Percentiles rank a stretch among this genome's conserved stretches.
phyloP scores from a whole-genome alignment of 805 yeast species.

The Candida fluviatilis region DNA sequence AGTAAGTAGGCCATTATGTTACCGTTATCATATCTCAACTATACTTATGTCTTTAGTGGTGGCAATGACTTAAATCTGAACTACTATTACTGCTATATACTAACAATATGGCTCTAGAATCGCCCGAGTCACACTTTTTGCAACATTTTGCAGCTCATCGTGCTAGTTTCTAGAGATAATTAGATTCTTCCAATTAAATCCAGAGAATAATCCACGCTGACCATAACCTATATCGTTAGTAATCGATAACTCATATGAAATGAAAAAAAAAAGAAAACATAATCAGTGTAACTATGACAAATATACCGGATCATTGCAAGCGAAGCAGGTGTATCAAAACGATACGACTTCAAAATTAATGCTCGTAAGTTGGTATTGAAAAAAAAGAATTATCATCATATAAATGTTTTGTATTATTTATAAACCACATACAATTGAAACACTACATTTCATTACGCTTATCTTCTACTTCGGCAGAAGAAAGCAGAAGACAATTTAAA shows the following conservation, averaged over 20 bases:
- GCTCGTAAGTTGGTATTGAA: constrained; percentile 37
- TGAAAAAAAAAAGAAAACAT: constrained; percentile 1
- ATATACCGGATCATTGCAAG: constrained; percentile 60
- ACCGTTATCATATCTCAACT: no score
- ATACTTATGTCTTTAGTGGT: no score
- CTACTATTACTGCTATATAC: no score
- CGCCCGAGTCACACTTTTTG: no score
- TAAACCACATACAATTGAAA: neutral
- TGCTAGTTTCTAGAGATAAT: neutral
- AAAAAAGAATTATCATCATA: constrained; percentile 34
- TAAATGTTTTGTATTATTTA: constrained; percentile 4
- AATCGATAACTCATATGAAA: neutral
- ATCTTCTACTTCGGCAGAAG: no score
- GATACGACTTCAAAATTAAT: constrained; percentile 31
- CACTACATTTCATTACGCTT: no score
- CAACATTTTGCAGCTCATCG: no score
- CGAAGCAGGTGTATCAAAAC: constrained; percentile 48
- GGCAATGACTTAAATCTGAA: no score
- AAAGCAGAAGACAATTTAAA: no score
- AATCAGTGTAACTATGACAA: constrained; percentile 89
- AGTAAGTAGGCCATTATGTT: no score
- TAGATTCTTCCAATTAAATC: constrained; percentile 3
- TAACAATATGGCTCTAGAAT: no score
- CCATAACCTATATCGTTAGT: constrained; percentile 1
- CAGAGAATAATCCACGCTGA: neutral